Percentiles rank a stretch among this genome's conserved stretches.
phyloP scores from a whole-genome alignment of 1,139 yeast species.

The Sugiyamaella paludigena region DNA sequence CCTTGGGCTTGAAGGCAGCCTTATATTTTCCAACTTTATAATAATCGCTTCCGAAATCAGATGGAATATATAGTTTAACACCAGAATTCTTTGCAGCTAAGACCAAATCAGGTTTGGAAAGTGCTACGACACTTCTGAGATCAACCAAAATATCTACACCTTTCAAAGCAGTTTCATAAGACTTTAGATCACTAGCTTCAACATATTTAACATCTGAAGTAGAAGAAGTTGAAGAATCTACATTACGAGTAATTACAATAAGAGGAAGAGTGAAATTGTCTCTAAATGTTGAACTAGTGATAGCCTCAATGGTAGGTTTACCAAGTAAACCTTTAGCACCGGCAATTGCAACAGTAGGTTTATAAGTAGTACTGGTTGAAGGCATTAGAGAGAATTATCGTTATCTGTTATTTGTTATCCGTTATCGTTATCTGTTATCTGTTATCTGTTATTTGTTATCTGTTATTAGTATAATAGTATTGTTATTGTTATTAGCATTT shows the following conservation, averaged over 20 bases:
- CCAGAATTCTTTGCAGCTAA: conserved; percentile 43
- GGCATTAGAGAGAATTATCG: neutral
- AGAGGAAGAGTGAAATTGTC: conserved; percentile 50
- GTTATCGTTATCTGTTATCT: no score
- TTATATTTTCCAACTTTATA: conserved; percentile 35
- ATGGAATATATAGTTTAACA: conserved; percentile 57
- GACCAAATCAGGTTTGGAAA: conserved; percentile 23
- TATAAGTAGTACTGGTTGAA: conserved; percentile 2
- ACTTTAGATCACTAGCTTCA: conserved; percentile 31
- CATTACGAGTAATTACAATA: conserved; percentile 41
- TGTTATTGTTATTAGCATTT: no score
- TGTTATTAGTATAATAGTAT: no score
- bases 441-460: no score
- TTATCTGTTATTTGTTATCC: no score
- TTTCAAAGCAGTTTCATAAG: conserved; percentile 41
- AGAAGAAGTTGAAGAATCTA: conserved; percentile 39
- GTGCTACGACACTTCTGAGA: conserved; percentile 34
- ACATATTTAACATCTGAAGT: conserved; percentile 26
- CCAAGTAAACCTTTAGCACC: conserved; percentile 58
- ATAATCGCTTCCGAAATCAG: conserved; percentile 58
- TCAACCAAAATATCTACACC: conserved; percentile 55
- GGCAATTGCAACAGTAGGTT: conserved; percentile 44
- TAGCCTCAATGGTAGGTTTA: conserved; percentile 46
- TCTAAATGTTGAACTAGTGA: conserved; percentile 44
- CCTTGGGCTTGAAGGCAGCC: conserved; percentile 44